Evolutionary conservation across 2,329 filamentous ascomycete species (phyloP).

Genomic region (Diplodia mutila): DNA sequence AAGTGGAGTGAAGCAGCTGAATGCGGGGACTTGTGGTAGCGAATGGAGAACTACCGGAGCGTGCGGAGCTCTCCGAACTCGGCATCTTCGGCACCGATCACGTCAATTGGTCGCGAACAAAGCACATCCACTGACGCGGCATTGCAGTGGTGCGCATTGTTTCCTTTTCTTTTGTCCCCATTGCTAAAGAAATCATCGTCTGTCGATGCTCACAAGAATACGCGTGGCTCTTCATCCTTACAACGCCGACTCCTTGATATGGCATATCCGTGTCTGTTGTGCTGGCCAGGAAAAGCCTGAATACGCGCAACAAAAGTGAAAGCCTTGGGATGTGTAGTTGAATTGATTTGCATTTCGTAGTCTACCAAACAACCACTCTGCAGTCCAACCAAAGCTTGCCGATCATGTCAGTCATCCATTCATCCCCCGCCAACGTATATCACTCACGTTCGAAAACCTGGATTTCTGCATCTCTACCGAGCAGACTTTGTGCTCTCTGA

Average conservation of each 20-base stretch:
- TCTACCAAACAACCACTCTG: slow-evolving; percentile 16
- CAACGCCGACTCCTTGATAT: too few species aligned
- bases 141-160: not conserved
- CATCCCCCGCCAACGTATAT: slow-evolving; percentile 1
- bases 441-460: not conserved
- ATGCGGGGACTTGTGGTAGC: slow-evolving; percentile 4
- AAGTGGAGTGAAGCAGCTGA: not conserved
- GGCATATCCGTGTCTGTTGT: too few species aligned
- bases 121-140: not conserved
- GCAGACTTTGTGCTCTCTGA: not conserved
- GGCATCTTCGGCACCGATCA: slow-evolving; percentile 16
- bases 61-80: slow-evolving; percentile 16
- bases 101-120: slow-evolving; percentile 7
- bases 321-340: not conserved
- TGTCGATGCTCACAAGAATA: not conserved
- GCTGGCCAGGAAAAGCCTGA: not conserved
- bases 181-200: not conserved
- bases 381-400: slow-evolving; percentile 13
- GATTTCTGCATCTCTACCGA: not conserved
- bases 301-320: too few species aligned
- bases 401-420: slow-evolving; percentile 11
- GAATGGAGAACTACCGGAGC: slow-evolving; percentile 9
- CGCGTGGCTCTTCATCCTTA: too few species aligned
- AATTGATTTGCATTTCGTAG: slow-evolving; percentile 16
- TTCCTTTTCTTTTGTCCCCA: not conserved